These are phyloP conservation scores for Testicularia cyperi DNA, from an alignment of 1,284 basidiomycete species.

Conservation along the genomic window DNA sequence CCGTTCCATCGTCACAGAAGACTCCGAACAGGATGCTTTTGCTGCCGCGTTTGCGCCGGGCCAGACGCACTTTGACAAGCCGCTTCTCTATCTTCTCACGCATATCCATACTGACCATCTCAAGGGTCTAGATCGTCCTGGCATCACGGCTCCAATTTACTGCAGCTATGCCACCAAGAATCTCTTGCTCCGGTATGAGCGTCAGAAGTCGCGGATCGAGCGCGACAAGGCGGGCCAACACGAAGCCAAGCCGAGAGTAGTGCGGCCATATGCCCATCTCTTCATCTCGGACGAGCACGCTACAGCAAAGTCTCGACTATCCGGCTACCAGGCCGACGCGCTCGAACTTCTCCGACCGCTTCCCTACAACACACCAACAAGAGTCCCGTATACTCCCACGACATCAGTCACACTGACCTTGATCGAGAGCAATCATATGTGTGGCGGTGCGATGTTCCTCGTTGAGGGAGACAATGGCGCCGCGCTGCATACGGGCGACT, in stretches of 20 bases:
- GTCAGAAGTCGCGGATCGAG: conserved; percentile 32
- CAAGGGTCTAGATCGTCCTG: conserved; percentile 40
- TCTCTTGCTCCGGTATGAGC: conserved; percentile 46
- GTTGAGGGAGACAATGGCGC: conserved; percentile 73
- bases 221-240: conserved; percentile 8
- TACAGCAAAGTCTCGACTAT: conserved; percentile 10
- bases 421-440: conserved; percentile 90
- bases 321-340: conserved; percentile 11
- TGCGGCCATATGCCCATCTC: conserved; percentile 41
- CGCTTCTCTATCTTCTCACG: conserved; percentile 47
- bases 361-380: conserved; percentile 67
- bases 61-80: conserved; percentile 34
- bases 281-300: conserved; percentile 27
- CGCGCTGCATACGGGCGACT: conserved; percentile 87
- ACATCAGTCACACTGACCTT: conserved; percentile 71
- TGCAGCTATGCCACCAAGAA: conserved; percentile 44
- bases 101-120: conserved; percentile 58
- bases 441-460: conserved; percentile 88
- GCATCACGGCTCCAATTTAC: conserved; percentile 42
- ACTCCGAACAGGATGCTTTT: neutral
- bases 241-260: conserved; percentile 4
- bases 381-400: conserved; percentile 68
- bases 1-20: conserved; percentile 1
- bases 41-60: conserved; percentile 5
- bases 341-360: conserved; percentile 36